A percentile compares a stretch with the other conserved stretches of the same genome.
Evolutionary conservation across 139 green algal species (phyloP).

Genomic region (Edaphochlamys debaryana): DNA sequence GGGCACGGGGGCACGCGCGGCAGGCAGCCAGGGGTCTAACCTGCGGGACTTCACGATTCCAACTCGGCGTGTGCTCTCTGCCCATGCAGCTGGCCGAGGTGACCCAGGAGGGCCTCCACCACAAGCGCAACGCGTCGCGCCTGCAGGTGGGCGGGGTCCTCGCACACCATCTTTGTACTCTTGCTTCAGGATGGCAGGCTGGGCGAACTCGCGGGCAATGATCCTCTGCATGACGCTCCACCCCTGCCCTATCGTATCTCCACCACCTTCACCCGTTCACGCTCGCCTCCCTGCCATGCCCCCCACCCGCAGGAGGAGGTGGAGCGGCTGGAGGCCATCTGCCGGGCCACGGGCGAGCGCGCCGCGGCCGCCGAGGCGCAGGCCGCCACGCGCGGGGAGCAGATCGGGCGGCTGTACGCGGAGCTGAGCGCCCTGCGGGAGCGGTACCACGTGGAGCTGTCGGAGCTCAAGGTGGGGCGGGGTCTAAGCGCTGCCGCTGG

Average conservation of each 20-base stretch:
- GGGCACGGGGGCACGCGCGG: too few species aligned
- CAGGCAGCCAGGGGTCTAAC: too few species aligned
- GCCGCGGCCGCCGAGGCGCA: conserved; percentile 30
- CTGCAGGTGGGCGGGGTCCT: conserved; percentile 25
- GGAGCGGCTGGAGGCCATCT: conserved; percentile 37
- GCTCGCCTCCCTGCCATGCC: too few species aligned
- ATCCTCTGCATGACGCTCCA: neutral
- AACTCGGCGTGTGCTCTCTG: too few species aligned
- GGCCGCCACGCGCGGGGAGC: conserved; percentile 12
- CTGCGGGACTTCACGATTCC: too few species aligned
- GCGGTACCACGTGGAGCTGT: conserved; percentile 47
- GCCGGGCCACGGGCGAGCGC: conserved; percentile 35
- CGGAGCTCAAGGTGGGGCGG: conserved; percentile 46
- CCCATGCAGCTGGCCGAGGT: conserved; percentile 32
- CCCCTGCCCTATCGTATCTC: neutral
- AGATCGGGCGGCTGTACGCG: conserved; percentile 20
- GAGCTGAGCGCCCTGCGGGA: conserved; percentile 46
- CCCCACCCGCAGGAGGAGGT: conserved; percentile 47
- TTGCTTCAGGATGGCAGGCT: too few species aligned
- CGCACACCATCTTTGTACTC: too few species aligned
- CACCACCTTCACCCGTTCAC: too few species aligned
- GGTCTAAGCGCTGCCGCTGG: neutral
- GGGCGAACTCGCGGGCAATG: too few species aligned
- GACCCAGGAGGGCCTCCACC: conserved; percentile 8
- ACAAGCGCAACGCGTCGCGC: conserved; percentile 32